Percentiles rank a stretch among this genome's conserved stretches.
Evolutionary conservation across 495 filamentous ascomycete species (phyloP).

Genomic region (Podospora pseudopauciseta): DNA sequence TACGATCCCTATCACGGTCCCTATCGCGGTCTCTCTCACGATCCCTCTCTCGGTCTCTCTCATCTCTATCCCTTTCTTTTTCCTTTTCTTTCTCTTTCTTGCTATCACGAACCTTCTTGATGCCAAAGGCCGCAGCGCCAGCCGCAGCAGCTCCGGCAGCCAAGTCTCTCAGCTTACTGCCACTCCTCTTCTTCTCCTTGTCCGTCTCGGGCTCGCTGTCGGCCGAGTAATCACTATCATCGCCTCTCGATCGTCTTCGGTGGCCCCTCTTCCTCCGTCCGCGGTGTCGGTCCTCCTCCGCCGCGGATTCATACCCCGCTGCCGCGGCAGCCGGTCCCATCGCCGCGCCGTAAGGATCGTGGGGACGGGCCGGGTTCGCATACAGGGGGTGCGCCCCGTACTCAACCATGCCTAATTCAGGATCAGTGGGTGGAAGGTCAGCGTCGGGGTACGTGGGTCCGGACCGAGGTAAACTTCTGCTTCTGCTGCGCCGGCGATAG

Average conservation of each 20-base stretch:
- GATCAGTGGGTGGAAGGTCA: conserved; percentile 48
- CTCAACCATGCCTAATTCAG: conserved; percentile 73
- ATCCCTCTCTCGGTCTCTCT: conserved; percentile 31
- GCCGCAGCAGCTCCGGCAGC: conserved; percentile 67
- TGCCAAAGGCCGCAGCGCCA: conserved; percentile 72
- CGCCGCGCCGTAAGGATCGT: conserved; percentile 11
- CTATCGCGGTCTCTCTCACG: conserved; percentile 28
- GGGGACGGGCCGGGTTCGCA: conserved; percentile 20
- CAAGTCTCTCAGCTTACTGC: conserved; percentile 60
- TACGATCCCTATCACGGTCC: conserved; percentile 28
- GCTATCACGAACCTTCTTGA: conserved; percentile 65
- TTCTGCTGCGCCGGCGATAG: conserved; percentile 43
- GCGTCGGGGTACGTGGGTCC: conserved; percentile 49
- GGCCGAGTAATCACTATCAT: conserved; percentile 22
- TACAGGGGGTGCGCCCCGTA: conserved; percentile 68
- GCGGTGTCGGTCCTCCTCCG: conserved; percentile 30
- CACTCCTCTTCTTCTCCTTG: conserved; percentile 48
- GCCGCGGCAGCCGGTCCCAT: conserved; percentile 6
- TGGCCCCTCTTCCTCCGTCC: conserved; percentile 25
- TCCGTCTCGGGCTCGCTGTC: conserved; percentile 39
- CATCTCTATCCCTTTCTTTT: conserved; percentile 32
- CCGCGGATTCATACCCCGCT: conserved; percentile 33
- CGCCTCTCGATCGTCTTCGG: conserved; percentile 13
- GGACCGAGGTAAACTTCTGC: conserved; percentile 51
- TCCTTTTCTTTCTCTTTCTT: conserved; percentile 37